phyloP scores from a whole-genome alignment of 495 filamentous ascomycete genomes.

The Saxophila tyrrhenica region DNA sequence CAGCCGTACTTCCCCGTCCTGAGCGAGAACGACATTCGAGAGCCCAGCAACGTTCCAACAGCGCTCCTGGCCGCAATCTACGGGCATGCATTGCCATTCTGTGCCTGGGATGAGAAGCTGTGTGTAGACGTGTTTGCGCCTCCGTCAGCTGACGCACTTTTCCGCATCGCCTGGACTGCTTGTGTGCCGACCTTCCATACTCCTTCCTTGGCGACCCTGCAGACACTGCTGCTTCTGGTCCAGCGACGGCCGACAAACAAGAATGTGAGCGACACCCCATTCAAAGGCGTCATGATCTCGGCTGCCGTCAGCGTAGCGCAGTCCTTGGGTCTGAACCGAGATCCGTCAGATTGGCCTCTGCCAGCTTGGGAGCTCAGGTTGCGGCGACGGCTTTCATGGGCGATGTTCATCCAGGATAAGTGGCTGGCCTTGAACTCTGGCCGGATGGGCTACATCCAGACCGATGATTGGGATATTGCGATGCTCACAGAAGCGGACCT shows the following conservation, averaged over 20 bases:
- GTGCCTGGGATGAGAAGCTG: conserved; percentile 19
- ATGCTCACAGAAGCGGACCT: conserved; percentile 41
- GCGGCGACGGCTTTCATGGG: conserved; percentile 48
- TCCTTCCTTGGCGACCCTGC: conserved; percentile 12
- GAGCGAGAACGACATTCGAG: background rate
- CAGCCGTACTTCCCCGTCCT: conserved; percentile 20
- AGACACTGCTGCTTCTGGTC: conserved; percentile 13
- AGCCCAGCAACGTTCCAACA: conserved; percentile 7
- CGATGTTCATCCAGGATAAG: conserved; percentile 49
- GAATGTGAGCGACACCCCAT: conserved; percentile 17
- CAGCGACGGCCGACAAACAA: conserved; percentile 20
- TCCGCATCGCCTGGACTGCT: conserved; percentile 14
- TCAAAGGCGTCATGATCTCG: conserved; percentile 14
- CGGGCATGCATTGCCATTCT: conserved; percentile 18
- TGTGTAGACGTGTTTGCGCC: conserved; percentile 16
- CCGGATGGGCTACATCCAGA: conserved; percentile 44
- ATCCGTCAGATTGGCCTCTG: conserved; percentile 45
- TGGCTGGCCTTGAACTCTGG: conserved; percentile 48
- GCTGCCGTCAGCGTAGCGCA: conserved; percentile 31
- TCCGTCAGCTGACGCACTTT: conserved; percentile 18
- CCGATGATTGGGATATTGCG: conserved; percentile 47
- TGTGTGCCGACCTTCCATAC: conserved; percentile 11
- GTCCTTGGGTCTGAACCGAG: conserved; percentile 50
- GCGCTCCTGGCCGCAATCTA: conserved; percentile 19
- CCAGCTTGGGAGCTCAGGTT: conserved; percentile 44